Base-by-base conservation (phyloP, 768 basidiomycete species). In the Collybiopsis confluens region DNA sequence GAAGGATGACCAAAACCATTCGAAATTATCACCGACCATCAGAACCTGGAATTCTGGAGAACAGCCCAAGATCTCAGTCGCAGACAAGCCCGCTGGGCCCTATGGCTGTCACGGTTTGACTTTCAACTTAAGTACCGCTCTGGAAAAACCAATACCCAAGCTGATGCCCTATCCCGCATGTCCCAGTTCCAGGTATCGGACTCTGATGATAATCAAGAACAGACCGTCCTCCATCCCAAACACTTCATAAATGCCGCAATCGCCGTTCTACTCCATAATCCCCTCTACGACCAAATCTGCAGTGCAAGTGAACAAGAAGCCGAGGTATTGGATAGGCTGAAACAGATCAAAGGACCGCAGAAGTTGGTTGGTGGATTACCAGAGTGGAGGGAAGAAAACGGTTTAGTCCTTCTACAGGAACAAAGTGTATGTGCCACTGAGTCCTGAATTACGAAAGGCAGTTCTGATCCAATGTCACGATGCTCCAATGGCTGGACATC, bases 41-140 rank as follows among this genome's bases (percentile, higher is more conserved):
- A 61, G 24, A 67, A 69, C 53, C 64, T 71, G 1, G 55, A 62
- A 43, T 70, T 66, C 49, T 71, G 69, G 56, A 54, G 46, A 33
- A 59, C 58, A 1, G 42, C 66, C 1, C 59, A 63, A 27, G 54
- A 62, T 4, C 61, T 74, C 4, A 72, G 56, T 42, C 60, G 63
- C 0, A 59, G 67, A 26, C 75, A 73, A 61, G 72, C 68, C 1
- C 61, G 68, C 4, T 75, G 73, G 73, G 45, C 60, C 0, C 54
- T 63, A 41, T 49, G 42, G 7, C 38, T 68, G 0, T 45, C 61
- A 3, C 40, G 57, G 3, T 64, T 60, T 41, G 40, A 64, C 10
- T 63, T 61, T 37, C 10, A 15, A 1, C 41, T 69, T 5, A 26
- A n/a, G 35, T 66, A 41, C 51, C 49, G 7, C 58, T 60, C 46